Evolutionary conservation across 805 yeast species (phyloP).

Genomic region (Wickerhamiella nectarea): DNA sequence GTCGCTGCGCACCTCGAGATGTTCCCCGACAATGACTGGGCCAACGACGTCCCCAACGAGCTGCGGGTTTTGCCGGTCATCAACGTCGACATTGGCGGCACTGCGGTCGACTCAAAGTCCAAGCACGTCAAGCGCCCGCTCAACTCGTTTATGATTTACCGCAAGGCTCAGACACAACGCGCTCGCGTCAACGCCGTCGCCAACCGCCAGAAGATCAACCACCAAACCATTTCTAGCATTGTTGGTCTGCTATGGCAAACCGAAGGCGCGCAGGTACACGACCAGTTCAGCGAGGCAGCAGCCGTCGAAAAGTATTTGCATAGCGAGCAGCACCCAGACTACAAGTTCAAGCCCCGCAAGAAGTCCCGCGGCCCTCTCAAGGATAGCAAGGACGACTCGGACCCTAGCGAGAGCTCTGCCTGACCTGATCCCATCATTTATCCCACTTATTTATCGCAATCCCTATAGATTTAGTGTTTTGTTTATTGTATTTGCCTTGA

Average conservation of each 20-base stretch:
- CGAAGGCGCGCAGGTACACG: conserved; percentile 28
- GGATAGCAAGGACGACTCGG: neutral
- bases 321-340: conserved; percentile 31
- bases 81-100: conserved; percentile 3
- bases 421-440: neutral
- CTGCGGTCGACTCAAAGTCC: conserved; percentile 10
- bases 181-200: conserved; percentile 25
- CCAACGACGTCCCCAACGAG: conserved; percentile 9
- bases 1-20: conserved; percentile 21
- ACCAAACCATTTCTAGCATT: conserved; percentile 31
- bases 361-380: conserved; percentile 10
- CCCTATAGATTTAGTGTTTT: too few species aligned
- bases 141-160: conserved; percentile 36
- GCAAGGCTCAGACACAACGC: conserved; percentile 32
- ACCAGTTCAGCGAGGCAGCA: conserved; percentile 29
- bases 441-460: neutral
- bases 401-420: neutral
- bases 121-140: conserved; percentile 33
- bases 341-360: conserved; percentile 34
- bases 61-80: conserved; percentile 7
- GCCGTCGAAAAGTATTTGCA: conserved; percentile 32
- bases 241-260: conserved; percentile 36
- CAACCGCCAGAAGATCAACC: conserved; percentile 27
- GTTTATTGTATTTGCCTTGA: too few species aligned
- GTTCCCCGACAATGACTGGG: conserved; percentile 15